Conservation (phyloP, 2,329 filamentous ascomycete genomes). For the Colletotrichum phormii region DNA sequence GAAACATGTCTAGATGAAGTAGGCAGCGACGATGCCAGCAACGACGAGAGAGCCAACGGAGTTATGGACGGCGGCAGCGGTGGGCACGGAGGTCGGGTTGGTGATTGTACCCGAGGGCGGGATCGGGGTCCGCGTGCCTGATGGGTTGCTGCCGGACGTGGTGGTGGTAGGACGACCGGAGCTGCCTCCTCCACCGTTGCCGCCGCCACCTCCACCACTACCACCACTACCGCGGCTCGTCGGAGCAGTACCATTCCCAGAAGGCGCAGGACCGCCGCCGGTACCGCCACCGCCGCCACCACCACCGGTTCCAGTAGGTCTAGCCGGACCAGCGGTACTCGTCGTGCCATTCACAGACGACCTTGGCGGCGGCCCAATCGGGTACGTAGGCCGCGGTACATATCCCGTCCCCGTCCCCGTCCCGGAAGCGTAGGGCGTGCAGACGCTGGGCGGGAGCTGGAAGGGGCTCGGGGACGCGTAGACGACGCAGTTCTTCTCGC, state of each 20-base stretch:
- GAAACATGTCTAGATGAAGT: conserved; percentile 51
- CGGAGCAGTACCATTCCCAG: not conserved
- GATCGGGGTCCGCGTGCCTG: conserved; percentile 27
- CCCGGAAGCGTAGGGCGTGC: conserved; percentile 44
- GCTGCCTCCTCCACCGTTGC: not conserved
- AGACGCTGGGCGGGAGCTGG: conserved; percentile 50
- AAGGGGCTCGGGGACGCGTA: conserved; percentile 51
- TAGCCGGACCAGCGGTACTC: not conserved
- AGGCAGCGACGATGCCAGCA: conserved; percentile 53
- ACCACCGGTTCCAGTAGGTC: conserved; percentile 2
- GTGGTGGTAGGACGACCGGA: not conserved
- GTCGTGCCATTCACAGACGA: not conserved
- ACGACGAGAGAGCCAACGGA: conserved; percentile 49
- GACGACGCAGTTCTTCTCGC: conserved; percentile 62
- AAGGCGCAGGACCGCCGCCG: not conserved
- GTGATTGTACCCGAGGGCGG: conserved; percentile 30
- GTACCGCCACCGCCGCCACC: not conserved
- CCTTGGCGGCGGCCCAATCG: conserved; percentile 5
- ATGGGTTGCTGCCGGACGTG: not conserved
- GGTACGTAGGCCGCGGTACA: conserved; percentile 9
- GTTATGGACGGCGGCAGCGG: conserved; percentile 44
- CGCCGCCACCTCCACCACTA: not conserved
- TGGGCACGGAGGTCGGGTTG: conserved; percentile 38
- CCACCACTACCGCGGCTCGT: not conserved
- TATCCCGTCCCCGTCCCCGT: conserved; percentile 25